These are phyloP conservation scores for Saussurea involucrata DNA, from an alignment of 129 eudicot species.

Conservation along the genomic window DNA sequence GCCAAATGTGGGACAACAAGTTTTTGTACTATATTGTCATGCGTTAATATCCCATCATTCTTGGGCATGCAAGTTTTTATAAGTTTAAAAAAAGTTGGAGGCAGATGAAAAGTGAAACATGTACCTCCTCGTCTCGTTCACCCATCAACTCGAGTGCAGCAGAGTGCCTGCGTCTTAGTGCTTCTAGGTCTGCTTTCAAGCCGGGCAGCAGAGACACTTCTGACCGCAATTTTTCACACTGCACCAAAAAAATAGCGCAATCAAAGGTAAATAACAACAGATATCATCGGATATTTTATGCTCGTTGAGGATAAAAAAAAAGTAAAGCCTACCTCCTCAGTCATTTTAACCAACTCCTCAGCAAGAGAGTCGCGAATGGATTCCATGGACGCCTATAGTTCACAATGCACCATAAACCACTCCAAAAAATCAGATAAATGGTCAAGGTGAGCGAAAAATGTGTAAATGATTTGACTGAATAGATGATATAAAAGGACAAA, in stretches of 20 bases:
- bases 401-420: constrained; percentile 4
- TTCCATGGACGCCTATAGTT: constrained; percentile 82
- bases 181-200: constrained; percentile 82
- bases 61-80: not conserved
- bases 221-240: constrained; percentile 84
- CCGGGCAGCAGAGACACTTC: constrained; percentile 83
- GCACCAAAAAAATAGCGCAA: constrained; percentile 9
- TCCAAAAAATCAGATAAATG: constrained; percentile 1
- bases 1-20: too few relatives aligned
- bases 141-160: constrained; percentile 98
- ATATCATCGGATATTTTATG: not conserved
- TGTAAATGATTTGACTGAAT: not conserved
- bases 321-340: constrained; percentile 58
- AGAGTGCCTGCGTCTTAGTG: constrained; percentile 82
- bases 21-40: too few relatives aligned
- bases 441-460: not conserved
- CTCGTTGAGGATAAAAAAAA: not conserved
- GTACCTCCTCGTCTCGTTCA: constrained; percentile 97
- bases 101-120: not conserved
- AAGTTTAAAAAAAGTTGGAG: not conserved
- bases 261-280: not conserved
- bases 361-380: constrained; percentile 96
- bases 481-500: not conserved
- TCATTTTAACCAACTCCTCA: constrained; percentile 93
- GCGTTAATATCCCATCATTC: not conserved